phyloP scores from a whole-genome alignment of 495 filamentous ascomycete species.

The Penicillium angulare region DNA sequence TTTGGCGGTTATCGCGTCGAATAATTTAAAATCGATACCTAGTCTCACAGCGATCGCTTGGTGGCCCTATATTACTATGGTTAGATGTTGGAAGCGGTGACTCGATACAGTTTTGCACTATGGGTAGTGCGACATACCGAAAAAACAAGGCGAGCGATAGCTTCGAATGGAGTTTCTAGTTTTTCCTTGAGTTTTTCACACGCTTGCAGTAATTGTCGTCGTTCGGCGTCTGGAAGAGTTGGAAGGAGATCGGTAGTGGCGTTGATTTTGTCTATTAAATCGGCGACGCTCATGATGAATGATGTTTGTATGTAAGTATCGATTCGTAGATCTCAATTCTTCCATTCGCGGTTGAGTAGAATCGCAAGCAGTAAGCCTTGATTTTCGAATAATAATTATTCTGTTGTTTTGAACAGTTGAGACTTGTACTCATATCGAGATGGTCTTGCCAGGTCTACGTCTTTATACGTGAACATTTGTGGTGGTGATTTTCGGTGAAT shows the following conservation, averaged over 20 bases:
- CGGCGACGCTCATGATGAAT: conserved; percentile 1
- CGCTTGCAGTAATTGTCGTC: conserved; percentile 13
- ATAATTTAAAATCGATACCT: conserved; percentile 19
- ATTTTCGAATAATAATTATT: too few relatives aligned
- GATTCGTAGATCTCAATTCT: background rate
- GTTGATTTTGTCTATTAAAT: conserved; percentile 8
- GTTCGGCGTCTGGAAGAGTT: conserved; percentile 5
- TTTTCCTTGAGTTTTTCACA: conserved; percentile 13
- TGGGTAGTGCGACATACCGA: conserved; percentile 17
- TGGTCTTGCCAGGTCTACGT: too few relatives aligned
- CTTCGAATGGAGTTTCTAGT: conserved; percentile 9
- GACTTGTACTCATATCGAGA: too few relatives aligned
- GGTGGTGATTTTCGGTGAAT: background rate
- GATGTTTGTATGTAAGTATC: background rate
- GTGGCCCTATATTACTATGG: conserved; percentile 9
- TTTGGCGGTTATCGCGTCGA: conserved; percentile 15
- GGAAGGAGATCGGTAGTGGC: conserved; percentile 2
- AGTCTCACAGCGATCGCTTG: conserved; percentile 22
- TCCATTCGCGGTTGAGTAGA: too few relatives aligned
- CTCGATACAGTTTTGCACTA: background rate
- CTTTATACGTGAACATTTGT: background rate
- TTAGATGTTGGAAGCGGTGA: background rate
- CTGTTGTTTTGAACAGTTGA: too few relatives aligned
- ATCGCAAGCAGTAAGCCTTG: too few relatives aligned
- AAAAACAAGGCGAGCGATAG: conserved; percentile 10